Evolutionary conservation across 441 rosid species (phyloP).

Genomic region (Viola pubescens): DNA sequence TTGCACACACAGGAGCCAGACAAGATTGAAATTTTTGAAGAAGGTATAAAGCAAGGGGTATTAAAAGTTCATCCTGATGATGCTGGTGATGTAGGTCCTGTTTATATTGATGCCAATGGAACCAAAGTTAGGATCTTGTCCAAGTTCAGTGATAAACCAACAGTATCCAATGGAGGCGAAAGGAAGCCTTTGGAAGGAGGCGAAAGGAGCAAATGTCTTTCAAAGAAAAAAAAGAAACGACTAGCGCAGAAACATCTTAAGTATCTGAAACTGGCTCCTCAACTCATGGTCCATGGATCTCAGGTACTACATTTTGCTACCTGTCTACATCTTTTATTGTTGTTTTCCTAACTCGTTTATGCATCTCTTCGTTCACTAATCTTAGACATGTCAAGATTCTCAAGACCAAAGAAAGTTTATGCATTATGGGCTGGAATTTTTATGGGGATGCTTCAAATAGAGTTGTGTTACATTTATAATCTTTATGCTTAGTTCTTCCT

Average conservation of each 20-base stretch:
- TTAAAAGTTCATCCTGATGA: conserved; percentile 35
- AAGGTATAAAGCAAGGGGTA: conserved; percentile 37
- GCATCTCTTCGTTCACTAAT: not conserved
- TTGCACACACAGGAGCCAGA: conserved; percentile 38
- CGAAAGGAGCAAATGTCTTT: conserved; percentile 37
- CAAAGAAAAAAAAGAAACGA: conserved; percentile 46
- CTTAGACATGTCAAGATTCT: not conserved
- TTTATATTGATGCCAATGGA: conserved; percentile 78
- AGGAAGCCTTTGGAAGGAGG: conserved; percentile 40
- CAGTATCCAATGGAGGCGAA: conserved; percentile 27
- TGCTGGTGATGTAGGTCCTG: conserved; percentile 63
- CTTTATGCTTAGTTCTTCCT: too few species aligned
- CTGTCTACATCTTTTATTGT: conserved; percentile 2
- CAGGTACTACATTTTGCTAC: conserved; percentile 40
- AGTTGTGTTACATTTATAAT: too few species aligned
- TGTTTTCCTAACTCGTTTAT: conserved; percentile 3
- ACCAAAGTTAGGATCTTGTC: conserved; percentile 79
- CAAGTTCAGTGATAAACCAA: conserved; percentile 32
- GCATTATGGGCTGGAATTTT: too few species aligned
- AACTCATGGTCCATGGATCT: conserved; percentile 36
- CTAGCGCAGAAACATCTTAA: conserved; percentile 41
- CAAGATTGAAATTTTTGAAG: conserved; percentile 30
- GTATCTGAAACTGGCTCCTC: conserved; percentile 44
- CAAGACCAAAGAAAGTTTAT: not conserved
- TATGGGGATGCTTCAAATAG: too few species aligned